phyloP scores from a whole-genome alignment of 805 yeast genomes.

The Candida nanaspora region DNA sequence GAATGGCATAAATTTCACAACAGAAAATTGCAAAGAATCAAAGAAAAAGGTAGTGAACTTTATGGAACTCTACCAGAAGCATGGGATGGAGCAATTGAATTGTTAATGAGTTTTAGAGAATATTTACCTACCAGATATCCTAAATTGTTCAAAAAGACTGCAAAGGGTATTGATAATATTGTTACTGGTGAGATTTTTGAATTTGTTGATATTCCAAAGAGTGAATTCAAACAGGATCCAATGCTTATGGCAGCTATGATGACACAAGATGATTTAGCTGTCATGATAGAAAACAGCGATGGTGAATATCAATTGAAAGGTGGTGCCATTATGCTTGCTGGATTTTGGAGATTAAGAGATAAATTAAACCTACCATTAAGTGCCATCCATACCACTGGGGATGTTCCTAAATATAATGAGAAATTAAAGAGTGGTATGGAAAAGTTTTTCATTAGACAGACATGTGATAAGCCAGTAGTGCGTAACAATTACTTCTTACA shows the following conservation, averaged over 20 bases:
- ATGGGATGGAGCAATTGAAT: conserved; percentile 47
- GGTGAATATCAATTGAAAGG: conserved; percentile 53
- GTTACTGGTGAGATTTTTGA: conserved; percentile 47
- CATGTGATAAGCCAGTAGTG: conserved; percentile 57
- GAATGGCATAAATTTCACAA: conserved; percentile 54
- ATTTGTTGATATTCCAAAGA: conserved; percentile 18
- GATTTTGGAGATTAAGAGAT: conserved; percentile 63
- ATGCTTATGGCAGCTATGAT: conserved; percentile 49
- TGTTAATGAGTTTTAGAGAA: conserved; percentile 42
- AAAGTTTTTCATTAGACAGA: conserved; percentile 49
- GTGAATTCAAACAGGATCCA: conserved; percentile 43
- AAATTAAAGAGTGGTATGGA: conserved; percentile 59
- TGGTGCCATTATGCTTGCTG: conserved; percentile 60
- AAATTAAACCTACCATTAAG: conserved; percentile 48
- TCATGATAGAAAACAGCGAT: conserved; percentile 52
- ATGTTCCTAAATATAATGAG: conserved; percentile 57
- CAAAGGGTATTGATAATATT: conserved; percentile 41
- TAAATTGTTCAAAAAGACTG: conserved; percentile 37
- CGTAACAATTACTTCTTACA: conserved; percentile 62
- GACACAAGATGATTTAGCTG: conserved; percentile 61
- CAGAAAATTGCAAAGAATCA: conserved; percentile 42
- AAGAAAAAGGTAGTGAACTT: conserved; percentile 36
- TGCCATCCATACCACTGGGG: conserved; percentile 57
- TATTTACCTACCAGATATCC: conserved; percentile 57
- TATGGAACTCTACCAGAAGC: conserved; percentile 48